phyloP scores from a whole-genome alignment of 805 yeast species.

The Pichia pseudocactophila region DNA sequence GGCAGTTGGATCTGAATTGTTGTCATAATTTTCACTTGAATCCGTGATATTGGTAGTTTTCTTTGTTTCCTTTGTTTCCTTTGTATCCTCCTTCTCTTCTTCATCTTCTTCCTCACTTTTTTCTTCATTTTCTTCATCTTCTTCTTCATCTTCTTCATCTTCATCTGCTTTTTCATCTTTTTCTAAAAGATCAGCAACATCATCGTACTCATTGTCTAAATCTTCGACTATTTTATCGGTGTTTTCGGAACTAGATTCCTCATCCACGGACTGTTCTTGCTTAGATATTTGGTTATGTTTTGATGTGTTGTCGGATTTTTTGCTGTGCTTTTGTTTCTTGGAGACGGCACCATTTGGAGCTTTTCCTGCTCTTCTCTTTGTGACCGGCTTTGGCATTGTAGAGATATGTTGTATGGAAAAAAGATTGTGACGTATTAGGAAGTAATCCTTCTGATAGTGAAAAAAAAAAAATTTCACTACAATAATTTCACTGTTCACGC shows the following conservation, averaged over 20 bases:
- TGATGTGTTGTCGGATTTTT: constrained; percentile 2
- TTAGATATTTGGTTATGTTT: constrained; percentile 7
- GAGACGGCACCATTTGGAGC: not conserved
- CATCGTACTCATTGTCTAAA: constrained; percentile 49
- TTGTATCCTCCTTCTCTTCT: constrained; percentile 25
- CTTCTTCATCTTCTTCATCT: constrained; percentile 17
- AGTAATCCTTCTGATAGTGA: no score
- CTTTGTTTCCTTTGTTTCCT: constrained; percentile 4
- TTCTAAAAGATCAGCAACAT: constrained; percentile 42
- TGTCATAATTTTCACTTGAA: no score
- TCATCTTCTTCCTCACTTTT: constrained; percentile 19
- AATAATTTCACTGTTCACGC: no score
- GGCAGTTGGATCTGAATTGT: constrained; percentile 4
- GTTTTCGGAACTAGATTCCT: constrained; percentile 9
- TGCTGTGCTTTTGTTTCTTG: not conserved
- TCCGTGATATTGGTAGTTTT: not conserved
- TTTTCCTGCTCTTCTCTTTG: constrained; percentile 31
- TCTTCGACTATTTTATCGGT: constrained; percentile 42
- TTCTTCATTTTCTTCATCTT: constrained; percentile 23
- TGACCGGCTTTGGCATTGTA: constrained; percentile 87
- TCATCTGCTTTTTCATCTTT: constrained; percentile 29
- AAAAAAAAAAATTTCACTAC: not conserved
- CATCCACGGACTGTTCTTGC: not conserved
- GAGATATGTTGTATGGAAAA: constrained; percentile 99
- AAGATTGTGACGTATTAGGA: constrained; percentile 4